phyloP scores from a whole-genome alignment of 768 basidiomycete genomes.

The Boletus coccyginus region DNA sequence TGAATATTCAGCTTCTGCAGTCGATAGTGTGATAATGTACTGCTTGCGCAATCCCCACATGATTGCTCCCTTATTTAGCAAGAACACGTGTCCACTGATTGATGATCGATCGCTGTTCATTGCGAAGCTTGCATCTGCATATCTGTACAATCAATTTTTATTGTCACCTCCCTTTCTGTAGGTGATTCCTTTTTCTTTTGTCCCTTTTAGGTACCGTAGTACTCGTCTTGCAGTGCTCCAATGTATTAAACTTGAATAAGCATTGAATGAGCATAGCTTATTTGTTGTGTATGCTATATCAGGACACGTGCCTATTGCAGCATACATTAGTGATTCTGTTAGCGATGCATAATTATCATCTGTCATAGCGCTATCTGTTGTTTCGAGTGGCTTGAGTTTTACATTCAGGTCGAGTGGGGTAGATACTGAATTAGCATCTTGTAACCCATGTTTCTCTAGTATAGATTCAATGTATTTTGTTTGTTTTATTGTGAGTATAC shows the following conservation, averaged over 20 bases:
- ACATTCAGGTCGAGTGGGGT: background rate
- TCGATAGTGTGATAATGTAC: too few relatives aligned
- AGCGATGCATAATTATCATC: too few relatives aligned
- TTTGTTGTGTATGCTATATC: slow-evolving; percentile 9
- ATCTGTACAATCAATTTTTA: too few relatives aligned
- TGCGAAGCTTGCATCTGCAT: too few relatives aligned
- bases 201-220: slow-evolving; percentile 13
- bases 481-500: background rate
- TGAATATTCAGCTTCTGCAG: too few relatives aligned
- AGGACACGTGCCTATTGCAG: slow-evolving; percentile 3
- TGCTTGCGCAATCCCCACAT: too few relatives aligned
- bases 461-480: slow-evolving; percentile 7
- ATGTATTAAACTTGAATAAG: slow-evolving; percentile 1
- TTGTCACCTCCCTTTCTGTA: too few relatives aligned
- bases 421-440: background rate
- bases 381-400: too few relatives aligned
- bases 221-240: slow-evolving; percentile 13
- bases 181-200: background rate
- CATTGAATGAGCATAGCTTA: slow-evolving; percentile 10
- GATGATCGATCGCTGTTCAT: too few relatives aligned
- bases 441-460: background rate
- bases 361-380: too few relatives aligned
- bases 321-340: slow-evolving; percentile 25
- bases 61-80: too few relatives aligned
- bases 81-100: too few relatives aligned